Evolutionary conservation across 75 land plant species (phyloP).

Genomic region (Adiantum capillusveneris): DNA sequence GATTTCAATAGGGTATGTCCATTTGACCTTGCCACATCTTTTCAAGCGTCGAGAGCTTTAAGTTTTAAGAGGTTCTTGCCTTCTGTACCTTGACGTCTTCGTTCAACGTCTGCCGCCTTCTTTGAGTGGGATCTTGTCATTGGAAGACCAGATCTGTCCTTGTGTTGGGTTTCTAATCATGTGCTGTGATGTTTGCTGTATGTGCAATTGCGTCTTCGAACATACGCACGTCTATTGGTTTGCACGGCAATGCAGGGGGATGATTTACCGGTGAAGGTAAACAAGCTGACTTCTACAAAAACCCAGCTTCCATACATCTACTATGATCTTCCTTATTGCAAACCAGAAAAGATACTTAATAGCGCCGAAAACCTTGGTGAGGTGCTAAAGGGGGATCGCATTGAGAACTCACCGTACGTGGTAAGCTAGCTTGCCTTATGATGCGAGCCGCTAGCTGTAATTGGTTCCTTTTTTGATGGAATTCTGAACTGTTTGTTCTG

Average conservation of each 20-base stretch:
- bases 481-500: too few species aligned
- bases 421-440: constrained; percentile 18
- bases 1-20: constrained; percentile 46
- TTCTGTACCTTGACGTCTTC: too few species aligned
- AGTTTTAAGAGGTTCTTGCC: too few species aligned
- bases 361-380: constrained; percentile 94
- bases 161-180: too few species aligned
- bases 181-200: background rate
- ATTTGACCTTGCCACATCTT: too few species aligned
- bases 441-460: too few species aligned
- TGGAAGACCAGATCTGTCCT: too few species aligned
- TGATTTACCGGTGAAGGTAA: constrained; percentile 76
- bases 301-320: constrained; percentile 91
- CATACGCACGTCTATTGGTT: background rate
- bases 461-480: too few species aligned
- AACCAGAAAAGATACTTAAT: constrained; percentile 55
- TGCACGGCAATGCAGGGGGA: constrained; percentile 49
- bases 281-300: constrained; percentile 81
- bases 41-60: too few species aligned
- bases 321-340: constrained; percentile 83
- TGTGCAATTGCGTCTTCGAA: background rate
- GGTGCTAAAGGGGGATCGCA: constrained; percentile 93
- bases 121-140: too few species aligned
- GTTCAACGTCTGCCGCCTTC: too few species aligned
- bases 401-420: constrained; percentile 87